Evolutionary conservation across 2,329 filamentous ascomycete species (phyloP).

Genomic region (Hypoxylon sp.): DNA sequence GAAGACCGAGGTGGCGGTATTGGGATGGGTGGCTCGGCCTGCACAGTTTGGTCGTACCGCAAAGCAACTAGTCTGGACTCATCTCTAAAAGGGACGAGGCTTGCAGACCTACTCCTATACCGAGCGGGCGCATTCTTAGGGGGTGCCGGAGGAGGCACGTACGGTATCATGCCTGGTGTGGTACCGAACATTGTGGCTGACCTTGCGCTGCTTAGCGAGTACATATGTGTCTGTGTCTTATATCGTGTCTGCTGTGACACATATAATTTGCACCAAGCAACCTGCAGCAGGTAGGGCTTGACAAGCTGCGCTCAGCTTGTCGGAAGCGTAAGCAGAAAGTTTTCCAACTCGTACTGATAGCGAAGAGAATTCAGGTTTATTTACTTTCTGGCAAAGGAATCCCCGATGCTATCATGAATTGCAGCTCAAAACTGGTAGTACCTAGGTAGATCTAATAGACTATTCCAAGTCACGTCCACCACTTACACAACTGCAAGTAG

Average conservation of each 20-base stretch:
- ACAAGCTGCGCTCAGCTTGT: slow-evolving; percentile 21
- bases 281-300: slow-evolving; percentile 25
- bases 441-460: slow-evolving; percentile 3
- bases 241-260: slow-evolving; percentile 28
- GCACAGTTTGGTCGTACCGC: slow-evolving; percentile 73
- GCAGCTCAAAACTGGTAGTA: slow-evolving; percentile 15
- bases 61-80: slow-evolving; percentile 68
- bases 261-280: slow-evolving; percentile 25
- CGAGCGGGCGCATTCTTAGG: slow-evolving; percentile 58
- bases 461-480: slow-evolving; percentile 23
- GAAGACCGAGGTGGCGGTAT: slow-evolving; percentile 62
- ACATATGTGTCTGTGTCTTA: slow-evolving; percentile 20
- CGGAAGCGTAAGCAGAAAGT: not conserved
- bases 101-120: slow-evolving; percentile 58
- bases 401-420: slow-evolving; percentile 13
- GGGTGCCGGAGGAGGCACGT: slow-evolving; percentile 38
- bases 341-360: not conserved
- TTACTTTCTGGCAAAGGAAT: not conserved
- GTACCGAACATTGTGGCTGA: slow-evolving; percentile 45
- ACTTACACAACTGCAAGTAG: slow-evolving; percentile 35
- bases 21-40: slow-evolving; percentile 71
- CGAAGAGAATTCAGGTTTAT: slow-evolving; percentile 8
- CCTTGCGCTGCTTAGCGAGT: slow-evolving; percentile 23
- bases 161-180: slow-evolving; percentile 37
- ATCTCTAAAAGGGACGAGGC: slow-evolving; percentile 61